A percentile compares a stretch with the other conserved stretches of the same genome.
Conservation (phyloP, 202 grass and related monocot genomes). For the Carex arenaria region DNA sequence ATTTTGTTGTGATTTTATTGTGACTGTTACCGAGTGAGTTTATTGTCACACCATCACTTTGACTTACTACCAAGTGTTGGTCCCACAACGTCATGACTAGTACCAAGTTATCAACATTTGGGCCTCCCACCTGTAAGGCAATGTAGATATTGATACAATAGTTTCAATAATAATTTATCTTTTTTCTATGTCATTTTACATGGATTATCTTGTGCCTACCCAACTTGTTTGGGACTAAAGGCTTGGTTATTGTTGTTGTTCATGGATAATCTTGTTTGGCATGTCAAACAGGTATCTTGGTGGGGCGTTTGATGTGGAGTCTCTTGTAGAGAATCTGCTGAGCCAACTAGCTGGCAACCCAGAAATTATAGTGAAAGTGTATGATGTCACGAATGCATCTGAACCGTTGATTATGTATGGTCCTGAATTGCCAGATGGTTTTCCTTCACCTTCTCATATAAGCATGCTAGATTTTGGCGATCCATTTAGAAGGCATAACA, state of each 20-base stretch:
- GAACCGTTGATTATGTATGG: slow-evolving; percentile 95
- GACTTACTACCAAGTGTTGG: background rate
- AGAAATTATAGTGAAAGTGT: slow-evolving; percentile 96
- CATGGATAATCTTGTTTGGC: background rate
- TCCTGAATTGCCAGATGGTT: slow-evolving; percentile 58
- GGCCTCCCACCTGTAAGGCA: background rate
- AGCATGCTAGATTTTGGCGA: slow-evolving; percentile 93
- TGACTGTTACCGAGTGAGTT: background rate
- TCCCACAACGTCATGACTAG: background rate
- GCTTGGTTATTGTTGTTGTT: background rate
- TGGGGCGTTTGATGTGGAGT: slow-evolving; percentile 97
- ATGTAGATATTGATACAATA: background rate
- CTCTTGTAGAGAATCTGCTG: slow-evolving; percentile 88
- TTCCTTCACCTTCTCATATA: slow-evolving; percentile 45
- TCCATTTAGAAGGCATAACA: slow-evolving; percentile 86
- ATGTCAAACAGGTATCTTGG: slow-evolving; percentile 68
- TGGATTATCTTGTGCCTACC: background rate
- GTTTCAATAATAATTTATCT: background rate
- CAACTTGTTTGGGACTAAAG: no score
- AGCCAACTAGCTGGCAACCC: slow-evolving; percentile 88
- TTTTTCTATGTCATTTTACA: background rate
- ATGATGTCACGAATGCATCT: slow-evolving; percentile 80
- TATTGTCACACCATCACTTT: background rate
- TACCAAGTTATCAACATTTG: background rate
- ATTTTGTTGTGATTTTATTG: background rate